Base-by-base conservation (phyloP, 352 stramenopile species). In the Phytophthora idaei region DNA sequence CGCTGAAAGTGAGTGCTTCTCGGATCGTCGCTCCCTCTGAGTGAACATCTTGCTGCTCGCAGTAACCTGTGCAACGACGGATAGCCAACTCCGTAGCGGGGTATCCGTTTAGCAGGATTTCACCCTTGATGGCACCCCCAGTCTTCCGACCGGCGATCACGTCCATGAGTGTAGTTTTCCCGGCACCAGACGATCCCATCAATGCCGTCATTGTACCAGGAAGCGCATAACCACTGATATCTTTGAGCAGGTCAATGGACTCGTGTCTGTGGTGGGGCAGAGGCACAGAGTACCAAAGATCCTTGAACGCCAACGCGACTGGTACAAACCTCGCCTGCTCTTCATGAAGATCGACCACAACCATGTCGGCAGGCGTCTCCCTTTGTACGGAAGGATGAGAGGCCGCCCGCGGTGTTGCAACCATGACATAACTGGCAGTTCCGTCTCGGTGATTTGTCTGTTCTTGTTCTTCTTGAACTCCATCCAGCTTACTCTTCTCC, bases 81-180 rank as follows among this genome's bases (percentile, higher is more conserved):
- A 82, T 69, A 0, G 68, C 69, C 15, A 80, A 17, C 11, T 67
- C 50, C 0, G 58, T 76, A 0, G 72, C 68, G 11, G 46, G 52
- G 37, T 79, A 67, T 12, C 75, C 75, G 41, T 83, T 87, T 9
- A 69, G 61, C 5, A 82, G 47, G 21, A 94, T 81, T 0, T 91
- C 39, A 14, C 89, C 88, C 1, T 52, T 49, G 49, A 90, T 77
- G 12, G 60, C 73, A 8, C 93, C 93, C 41, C 76, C 80, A 5
- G 77, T 90, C 69, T 98, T 98, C 36, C 93, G 77, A 2, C 94
- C 73, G 1, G 93, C 89, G 50, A 98, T 92, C 14, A 74, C 67
- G 25, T 74, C 67, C 61, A 74, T 62, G 4, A 74, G 17, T 1
- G 67, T 74, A 0, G 67, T 97, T 64, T 98, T 97, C 1, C 92